Evolutionary conservation across 768 basidiomycete genomes (phyloP).

Genomic region (Pulveroboletus sp.): DNA sequence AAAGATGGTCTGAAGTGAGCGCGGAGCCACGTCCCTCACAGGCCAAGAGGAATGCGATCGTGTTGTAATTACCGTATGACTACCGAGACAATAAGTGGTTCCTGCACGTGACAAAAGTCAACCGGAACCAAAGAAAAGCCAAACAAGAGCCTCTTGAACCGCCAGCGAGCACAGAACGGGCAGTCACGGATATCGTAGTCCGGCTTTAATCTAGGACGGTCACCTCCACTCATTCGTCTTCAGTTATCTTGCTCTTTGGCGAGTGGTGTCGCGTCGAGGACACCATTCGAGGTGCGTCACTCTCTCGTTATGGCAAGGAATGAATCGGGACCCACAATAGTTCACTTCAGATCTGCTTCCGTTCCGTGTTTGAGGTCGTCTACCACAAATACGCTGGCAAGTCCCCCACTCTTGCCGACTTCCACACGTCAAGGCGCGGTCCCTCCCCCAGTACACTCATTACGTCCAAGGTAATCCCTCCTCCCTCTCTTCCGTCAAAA

Average conservation of each 20-base stretch:
- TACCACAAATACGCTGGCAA: background rate
- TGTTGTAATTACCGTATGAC: slow-evolving; percentile 1
- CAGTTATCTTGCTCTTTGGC: slow-evolving; percentile 6
- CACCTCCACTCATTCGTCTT: slow-evolving; percentile 2
- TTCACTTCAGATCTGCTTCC: slow-evolving; percentile 39
- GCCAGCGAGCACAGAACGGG: slow-evolving; percentile 1
- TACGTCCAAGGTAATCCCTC: slow-evolving; percentile 46
- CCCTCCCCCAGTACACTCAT: slow-evolving; percentile 64
- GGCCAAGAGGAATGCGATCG: slow-evolving; percentile 15
- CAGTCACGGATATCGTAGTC: slow-evolving; percentile 20
- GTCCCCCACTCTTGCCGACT: slow-evolving; percentile 2
- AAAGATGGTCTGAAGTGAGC: slow-evolving; percentile 26
- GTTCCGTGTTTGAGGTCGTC: slow-evolving; percentile 36
- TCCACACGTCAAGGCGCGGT: slow-evolving; percentile 50
- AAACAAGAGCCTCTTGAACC: slow-evolving; percentile 25
- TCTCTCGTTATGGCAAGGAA: slow-evolving; percentile 34
- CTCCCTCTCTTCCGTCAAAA: slow-evolving; percentile 3
- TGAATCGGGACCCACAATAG: slow-evolving; percentile 50
- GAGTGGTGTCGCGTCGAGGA: slow-evolving; percentile 7
- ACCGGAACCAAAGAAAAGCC: slow-evolving; percentile 48
- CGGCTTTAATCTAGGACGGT: slow-evolving; percentile 17
- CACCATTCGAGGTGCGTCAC: slow-evolving; percentile 2
- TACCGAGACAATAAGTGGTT: slow-evolving; percentile 10
- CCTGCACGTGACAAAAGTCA: slow-evolving; percentile 40
- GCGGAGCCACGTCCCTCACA: slow-evolving; percentile 14